Conservation (phyloP, 73 alveolate species). For the Durusdinium trenchii region DNA sequence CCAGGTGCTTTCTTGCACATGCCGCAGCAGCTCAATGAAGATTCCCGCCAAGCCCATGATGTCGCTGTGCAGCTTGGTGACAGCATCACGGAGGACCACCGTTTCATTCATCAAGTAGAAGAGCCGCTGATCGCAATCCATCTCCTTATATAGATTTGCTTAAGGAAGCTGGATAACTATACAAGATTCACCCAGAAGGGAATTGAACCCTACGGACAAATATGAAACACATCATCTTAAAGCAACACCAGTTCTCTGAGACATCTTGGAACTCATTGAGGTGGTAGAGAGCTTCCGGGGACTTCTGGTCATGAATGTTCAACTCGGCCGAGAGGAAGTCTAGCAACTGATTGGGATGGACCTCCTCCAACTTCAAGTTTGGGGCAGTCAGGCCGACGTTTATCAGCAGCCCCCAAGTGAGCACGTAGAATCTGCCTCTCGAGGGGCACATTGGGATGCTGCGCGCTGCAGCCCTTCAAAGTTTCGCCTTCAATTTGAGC, state of each 20-base stretch:
- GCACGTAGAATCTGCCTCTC: no score
- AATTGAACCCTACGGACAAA: no score
- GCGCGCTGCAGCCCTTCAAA: no score
- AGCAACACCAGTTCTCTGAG: no score
- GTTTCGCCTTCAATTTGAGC: no score
- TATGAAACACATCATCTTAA: no score
- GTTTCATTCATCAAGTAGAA: constrained; percentile 34
- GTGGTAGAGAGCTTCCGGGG: constrained; percentile 19
- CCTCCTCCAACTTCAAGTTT: constrained; percentile 28
- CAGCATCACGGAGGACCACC: not conserved
- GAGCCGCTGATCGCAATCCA: constrained; percentile 40
- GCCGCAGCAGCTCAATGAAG: not conserved
- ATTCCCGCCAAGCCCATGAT: constrained; percentile 29
- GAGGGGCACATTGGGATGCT: no score
- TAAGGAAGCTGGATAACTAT: no score
- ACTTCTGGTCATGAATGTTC: not conserved
- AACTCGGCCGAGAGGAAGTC: constrained; percentile 31
- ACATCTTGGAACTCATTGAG: constrained; percentile 41
- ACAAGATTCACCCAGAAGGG: no score
- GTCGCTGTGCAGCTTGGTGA: not conserved
- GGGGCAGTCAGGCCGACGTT: no score
- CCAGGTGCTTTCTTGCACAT: constrained; percentile 22
- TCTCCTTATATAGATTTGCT: no score
- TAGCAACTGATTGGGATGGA: constrained; percentile 17
- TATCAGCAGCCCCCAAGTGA: no score